Conservation (phyloP, 305 asterid species). For the Fraxinus baroniana region DNA sequence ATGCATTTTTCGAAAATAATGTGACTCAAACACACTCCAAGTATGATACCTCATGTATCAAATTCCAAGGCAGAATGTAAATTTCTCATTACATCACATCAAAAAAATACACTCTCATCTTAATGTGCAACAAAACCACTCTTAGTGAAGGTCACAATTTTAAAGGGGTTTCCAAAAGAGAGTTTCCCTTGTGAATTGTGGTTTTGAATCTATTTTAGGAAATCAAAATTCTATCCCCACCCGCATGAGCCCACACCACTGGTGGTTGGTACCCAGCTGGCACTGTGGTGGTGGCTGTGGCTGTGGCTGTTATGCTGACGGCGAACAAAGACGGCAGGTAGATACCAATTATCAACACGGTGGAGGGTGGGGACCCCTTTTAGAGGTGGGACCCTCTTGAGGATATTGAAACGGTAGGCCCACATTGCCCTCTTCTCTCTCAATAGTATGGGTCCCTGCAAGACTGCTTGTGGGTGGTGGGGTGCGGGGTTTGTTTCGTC, state of each 20-base stretch:
- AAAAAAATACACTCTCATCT: too few relatives aligned
- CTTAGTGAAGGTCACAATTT: neutral
- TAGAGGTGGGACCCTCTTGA: conserved; percentile 23
- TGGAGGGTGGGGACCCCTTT: neutral
- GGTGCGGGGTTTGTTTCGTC: conserved; percentile 38
- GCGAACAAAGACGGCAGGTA: conserved; percentile 34
- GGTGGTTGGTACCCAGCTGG: conserved; percentile 28
- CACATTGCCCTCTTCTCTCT: neutral
- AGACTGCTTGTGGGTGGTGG: neutral
- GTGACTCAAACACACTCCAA: too few relatives aligned
- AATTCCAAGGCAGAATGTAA: too few relatives aligned
- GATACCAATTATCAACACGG: conserved; percentile 6
- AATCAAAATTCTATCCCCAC: neutral
- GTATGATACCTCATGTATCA: too few relatives aligned
- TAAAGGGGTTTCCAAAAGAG: neutral
- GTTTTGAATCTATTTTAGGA: conserved; percentile 22
- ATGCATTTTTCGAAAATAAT: too few relatives aligned
- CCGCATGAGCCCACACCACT: conserved; percentile 33
- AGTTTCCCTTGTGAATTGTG: conserved; percentile 3
- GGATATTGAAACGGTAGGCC: conserved; percentile 25
- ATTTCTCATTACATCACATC: too few relatives aligned
- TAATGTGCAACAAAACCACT: too few relatives aligned
- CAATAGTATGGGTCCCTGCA: neutral
- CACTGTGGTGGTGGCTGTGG: conserved; percentile 10
- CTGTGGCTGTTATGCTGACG: conserved; percentile 27